Evolutionary conservation across 345 rosid genomes (phyloP), one percentile per base, ranked within the genome.

Genomic region (Ceriops zippeliana): DNA sequence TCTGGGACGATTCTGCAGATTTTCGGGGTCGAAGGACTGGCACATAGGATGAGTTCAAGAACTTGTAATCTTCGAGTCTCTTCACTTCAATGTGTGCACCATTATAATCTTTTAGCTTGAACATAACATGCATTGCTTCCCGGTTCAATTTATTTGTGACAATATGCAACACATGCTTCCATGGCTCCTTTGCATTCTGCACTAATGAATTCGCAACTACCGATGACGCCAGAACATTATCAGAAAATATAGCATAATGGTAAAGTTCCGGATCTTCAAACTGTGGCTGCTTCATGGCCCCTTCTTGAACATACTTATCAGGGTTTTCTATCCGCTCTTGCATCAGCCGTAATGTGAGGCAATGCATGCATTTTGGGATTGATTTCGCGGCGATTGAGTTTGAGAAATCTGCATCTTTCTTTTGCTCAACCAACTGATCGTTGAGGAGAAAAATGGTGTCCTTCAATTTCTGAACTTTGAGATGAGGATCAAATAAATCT

Each of bases 91-190:
- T 53, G 47, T 68, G 62, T 5, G 54, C 35, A 16, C 53, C 71
- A 5, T 46, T 57, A 6, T 24, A 7, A 13, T 53, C 47, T 24
- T 19, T 57, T 24, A 58, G 10, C 37, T 24, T 37, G 28, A 68
- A 57, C 71, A 53, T 30, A 16, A 68, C 63, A 4, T 58, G 5
- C 71, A 68, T 68, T 22, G 63, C 63, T 47, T 19, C 63, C 13
- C 58, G 22, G 47, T 46, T 68, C 6, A 27, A 17, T 31, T 27
- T 35, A 19, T 68, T 63, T 4, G 71, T 68, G 38, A 68, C 71
- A 68, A 68, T 37, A 35, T 68, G 71, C n/a, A 68, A 15, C 27
- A 68, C 71, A 58, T 68, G 71, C n/a, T 68, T 68, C 53, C 53
- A 26, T 16, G 71, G 63, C 24, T 68, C 71, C 38, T 58, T 42